Percentiles rank a stretch among this genome's conserved stretches.
phyloP scores from a whole-genome alignment of 2,329 filamentous ascomycete species.

The Fusarium sp. region DNA sequence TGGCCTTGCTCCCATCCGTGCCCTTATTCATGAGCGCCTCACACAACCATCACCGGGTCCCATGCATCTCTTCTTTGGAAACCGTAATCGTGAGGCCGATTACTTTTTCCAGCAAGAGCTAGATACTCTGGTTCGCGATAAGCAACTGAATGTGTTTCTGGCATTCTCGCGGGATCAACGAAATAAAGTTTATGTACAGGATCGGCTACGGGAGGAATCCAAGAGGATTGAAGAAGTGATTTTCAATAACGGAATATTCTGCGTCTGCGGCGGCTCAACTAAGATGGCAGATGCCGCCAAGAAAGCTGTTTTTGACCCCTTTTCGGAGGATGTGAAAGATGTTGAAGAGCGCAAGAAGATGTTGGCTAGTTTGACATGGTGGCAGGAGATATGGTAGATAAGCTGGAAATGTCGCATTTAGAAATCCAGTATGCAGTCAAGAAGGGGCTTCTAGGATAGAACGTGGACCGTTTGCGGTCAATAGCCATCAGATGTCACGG shows the following conservation, averaged over 20 bases:
- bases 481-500: neutral
- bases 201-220: slow-evolving; percentile 61
- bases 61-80: slow-evolving; percentile 83
- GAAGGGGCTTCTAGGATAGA: neutral
- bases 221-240: slow-evolving; percentile 51
- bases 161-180: slow-evolving; percentile 63
- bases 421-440: neutral
- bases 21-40: slow-evolving; percentile 80
- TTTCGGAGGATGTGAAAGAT: slow-evolving; percentile 53
- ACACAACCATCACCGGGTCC: slow-evolving; percentile 48
- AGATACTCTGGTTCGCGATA: slow-evolving; percentile 52
- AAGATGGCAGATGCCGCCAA: slow-evolving; percentile 69
- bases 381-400: slow-evolving; percentile 70
- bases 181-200: slow-evolving; percentile 68
- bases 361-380: slow-evolving; percentile 57
- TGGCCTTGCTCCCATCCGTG: slow-evolving; percentile 85
- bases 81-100: slow-evolving; percentile 78
- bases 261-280: slow-evolving; percentile 67
- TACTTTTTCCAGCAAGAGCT: slow-evolving; percentile 88
- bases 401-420: neutral
- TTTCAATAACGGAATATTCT: slow-evolving; percentile 58
- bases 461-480: neutral
- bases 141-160: slow-evolving; percentile 52
- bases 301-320: slow-evolving; percentile 62
- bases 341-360: slow-evolving; percentile 55